These are phyloP conservation scores for Boehmeria nivea DNA, from an alignment of 306 rosid genomes.

Conservation along the genomic window DNA sequence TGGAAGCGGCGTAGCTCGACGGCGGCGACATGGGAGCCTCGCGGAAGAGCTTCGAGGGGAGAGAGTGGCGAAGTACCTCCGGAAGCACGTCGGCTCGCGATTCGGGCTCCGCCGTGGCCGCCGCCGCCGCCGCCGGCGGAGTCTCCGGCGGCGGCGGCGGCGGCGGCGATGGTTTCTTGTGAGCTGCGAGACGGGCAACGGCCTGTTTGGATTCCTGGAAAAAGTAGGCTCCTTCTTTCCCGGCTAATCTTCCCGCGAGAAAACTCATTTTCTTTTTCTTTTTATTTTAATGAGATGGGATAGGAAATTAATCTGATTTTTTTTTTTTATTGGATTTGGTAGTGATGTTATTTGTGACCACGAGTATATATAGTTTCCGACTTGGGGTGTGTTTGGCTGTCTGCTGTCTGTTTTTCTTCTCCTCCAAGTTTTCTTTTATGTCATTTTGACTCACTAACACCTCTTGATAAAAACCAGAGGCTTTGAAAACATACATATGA, in stretches of 20 bases:
- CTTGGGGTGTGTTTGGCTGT: too few species aligned
- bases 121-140: conserved; percentile 4
- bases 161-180: conserved; percentile 26
- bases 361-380: too few species aligned
- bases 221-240: conserved; percentile 83
- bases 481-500: too few species aligned
- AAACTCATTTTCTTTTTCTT: conserved; percentile 49
- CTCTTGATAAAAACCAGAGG: too few species aligned
- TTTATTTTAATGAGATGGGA: background rate
- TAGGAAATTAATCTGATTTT: background rate
- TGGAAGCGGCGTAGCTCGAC: conserved; percentile 55
- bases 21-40: conserved; percentile 8
- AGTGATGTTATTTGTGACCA: too few species aligned
- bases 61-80: conserved; percentile 68
- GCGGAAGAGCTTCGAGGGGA: conserved; percentile 59
- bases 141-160: conserved; percentile 17
- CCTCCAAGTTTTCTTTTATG: too few species aligned
- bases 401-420: too few species aligned
- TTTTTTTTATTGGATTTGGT: too few species aligned
- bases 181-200: conserved; percentile 44
- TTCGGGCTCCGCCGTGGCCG: conserved; percentile 23
- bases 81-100: conserved; percentile 80
- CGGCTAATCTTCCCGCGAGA: conserved; percentile 80
- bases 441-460: too few species aligned
- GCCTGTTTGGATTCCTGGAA: conserved; percentile 89